Evolutionary conservation across 148 eudicot species (phyloP).

Genomic region (Bassia scoparia): DNA sequence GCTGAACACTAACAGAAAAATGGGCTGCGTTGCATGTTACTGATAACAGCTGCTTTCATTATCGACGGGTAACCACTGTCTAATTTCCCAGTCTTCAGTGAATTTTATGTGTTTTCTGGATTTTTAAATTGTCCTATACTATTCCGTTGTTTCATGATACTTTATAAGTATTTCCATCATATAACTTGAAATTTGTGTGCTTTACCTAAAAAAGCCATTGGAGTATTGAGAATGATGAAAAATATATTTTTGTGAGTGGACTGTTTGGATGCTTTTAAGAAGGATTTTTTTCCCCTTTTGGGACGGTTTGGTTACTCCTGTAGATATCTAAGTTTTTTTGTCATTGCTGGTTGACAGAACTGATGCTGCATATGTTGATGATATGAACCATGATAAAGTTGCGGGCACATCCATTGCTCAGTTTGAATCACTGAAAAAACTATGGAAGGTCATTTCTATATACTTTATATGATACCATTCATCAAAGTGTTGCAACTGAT

Average conservation of each 20-base stretch:
- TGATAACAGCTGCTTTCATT: constrained; percentile 86
- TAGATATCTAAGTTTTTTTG: constrained; percentile 1
- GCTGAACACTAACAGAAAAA: constrained; percentile 46
- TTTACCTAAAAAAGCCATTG: too few species aligned
- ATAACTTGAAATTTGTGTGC: too few species aligned
- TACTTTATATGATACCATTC: background rate
- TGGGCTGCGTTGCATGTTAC: constrained; percentile 83
- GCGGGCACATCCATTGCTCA: constrained; percentile 23
- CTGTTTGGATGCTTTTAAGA: too few species aligned
- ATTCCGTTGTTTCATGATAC: too few species aligned
- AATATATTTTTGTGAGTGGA: background rate
- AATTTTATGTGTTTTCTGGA: background rate
- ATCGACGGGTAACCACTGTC: constrained; percentile 53
- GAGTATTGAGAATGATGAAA: background rate
- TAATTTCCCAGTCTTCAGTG: background rate
- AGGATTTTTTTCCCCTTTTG: too few species aligned
- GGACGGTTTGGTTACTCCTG: too few species aligned
- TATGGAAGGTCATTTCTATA: constrained; percentile 53
- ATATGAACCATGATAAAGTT: constrained; percentile 29
- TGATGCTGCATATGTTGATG: constrained; percentile 48
- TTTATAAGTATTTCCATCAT: too few species aligned
- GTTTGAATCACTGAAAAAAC: constrained; percentile 29
- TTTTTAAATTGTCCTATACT: background rate
- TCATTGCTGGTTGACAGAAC: constrained; percentile 49
- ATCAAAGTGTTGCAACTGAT: background rate